These are phyloP conservation scores for Mycena albidolilacea DNA, from an alignment of 768 basidiomycete genomes.

Conservation along the genomic window DNA sequence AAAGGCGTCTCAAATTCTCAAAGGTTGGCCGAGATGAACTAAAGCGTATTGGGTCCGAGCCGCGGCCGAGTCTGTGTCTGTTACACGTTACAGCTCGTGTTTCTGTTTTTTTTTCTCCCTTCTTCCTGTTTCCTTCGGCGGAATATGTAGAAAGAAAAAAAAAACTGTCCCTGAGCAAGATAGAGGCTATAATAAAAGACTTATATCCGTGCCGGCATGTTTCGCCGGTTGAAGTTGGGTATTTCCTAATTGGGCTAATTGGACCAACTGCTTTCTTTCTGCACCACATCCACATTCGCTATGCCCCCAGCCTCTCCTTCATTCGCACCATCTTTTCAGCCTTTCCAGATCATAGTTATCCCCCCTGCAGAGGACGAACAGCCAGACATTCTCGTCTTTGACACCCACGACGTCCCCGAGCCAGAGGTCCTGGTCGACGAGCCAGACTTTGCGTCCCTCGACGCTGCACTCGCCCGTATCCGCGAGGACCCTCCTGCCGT, in stretches of 20 bases:
- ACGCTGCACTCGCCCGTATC: conserved; percentile 47
- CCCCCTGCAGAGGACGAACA: conserved; percentile 72
- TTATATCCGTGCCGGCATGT: neutral
- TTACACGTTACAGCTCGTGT: too few species aligned
- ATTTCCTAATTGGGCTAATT: neutral
- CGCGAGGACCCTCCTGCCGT: conserved; percentile 43
- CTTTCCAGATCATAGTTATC: conserved; percentile 59
- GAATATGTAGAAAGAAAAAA: too few species aligned
- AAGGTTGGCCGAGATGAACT: too few species aligned
- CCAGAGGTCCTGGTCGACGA: conserved; percentile 31
- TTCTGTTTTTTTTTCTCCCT: neutral
- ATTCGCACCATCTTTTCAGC: conserved; percentile 32
- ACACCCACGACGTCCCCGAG: conserved; percentile 57
- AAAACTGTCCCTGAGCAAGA: too few species aligned
- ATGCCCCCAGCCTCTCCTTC: conserved; percentile 37
- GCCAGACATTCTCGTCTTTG: conserved; percentile 72
- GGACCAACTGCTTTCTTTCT: neutral
- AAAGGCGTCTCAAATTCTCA: neutral
- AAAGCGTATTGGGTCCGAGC: too few species aligned
- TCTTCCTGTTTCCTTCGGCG: too few species aligned
- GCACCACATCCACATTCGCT: conserved; percentile 19
- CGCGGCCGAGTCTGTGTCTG: too few species aligned
- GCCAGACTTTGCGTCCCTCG: conserved; percentile 52
- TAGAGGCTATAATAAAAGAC: too few species aligned
- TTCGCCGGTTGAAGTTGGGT: neutral